Conservation (phyloP, 1,139 yeast genomes). For the Fermentozyma sake region DNA sequence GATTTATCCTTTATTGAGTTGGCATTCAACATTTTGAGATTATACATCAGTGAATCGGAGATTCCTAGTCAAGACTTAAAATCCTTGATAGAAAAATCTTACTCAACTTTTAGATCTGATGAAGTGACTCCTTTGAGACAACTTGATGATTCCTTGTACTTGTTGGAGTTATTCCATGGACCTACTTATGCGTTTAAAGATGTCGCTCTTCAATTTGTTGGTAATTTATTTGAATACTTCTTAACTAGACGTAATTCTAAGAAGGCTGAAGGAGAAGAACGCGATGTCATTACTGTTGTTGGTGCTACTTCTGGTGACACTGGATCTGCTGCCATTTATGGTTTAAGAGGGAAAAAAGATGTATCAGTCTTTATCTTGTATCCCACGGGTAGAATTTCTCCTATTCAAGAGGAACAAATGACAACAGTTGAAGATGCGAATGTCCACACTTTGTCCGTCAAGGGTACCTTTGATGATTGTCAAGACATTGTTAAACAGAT, state of each 20-base stretch:
- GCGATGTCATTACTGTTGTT: conserved; percentile 87
- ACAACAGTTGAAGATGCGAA: conserved; percentile 92
- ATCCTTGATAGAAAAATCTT: conserved; percentile 61
- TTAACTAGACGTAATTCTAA: conserved; percentile 70
- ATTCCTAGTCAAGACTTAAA: conserved; percentile 68
- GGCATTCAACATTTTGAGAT: conserved; percentile 80
- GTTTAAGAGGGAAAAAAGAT: conserved; percentile 92
- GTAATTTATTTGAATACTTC: conserved; percentile 91
- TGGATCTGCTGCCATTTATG: conserved; percentile 98
- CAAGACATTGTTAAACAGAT: conserved; percentile 93
- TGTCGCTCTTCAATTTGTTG: conserved; percentile 96
- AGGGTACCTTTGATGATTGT: conserved; percentile 97
- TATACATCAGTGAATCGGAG: conserved; percentile 67
- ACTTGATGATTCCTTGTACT: conserved; percentile 56
- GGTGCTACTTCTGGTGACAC: conserved; percentile 99
- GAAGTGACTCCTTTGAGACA: conserved; percentile 81
- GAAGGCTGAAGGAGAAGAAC: conserved; percentile 51
- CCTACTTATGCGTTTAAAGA: conserved; percentile 99
- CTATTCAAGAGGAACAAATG: conserved; percentile 98
- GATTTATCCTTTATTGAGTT: conserved; percentile 75
- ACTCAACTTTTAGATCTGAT: conserved; percentile 81
- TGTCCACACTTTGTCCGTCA: conserved; percentile 91
- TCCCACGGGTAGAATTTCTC: conserved; percentile 97
- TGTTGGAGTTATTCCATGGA: conserved; percentile 94
- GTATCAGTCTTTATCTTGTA: conserved; percentile 92